These are phyloP conservation scores for Mrakia hoshinonis DNA, from an alignment of 768 basidiomycete species.

Conservation along the genomic window DNA sequence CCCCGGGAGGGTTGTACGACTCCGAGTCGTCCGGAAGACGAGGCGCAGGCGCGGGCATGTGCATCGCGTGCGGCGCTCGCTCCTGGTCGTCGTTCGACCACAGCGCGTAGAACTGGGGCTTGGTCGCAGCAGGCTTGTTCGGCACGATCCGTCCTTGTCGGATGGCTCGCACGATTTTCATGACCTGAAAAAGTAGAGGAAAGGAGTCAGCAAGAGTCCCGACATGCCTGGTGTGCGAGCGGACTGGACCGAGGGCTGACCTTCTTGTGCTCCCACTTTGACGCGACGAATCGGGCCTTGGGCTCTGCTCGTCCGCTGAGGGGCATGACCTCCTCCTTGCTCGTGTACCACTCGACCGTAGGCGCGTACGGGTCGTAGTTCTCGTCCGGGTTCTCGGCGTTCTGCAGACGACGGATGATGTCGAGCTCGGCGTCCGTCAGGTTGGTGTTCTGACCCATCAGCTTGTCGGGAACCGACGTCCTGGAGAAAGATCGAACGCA, in stretches of 20 bases:
- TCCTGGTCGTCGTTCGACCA: constrained; percentile 63
- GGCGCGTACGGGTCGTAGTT: constrained; percentile 87
- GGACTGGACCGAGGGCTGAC: constrained; percentile 44
- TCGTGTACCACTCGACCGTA: constrained; percentile 89
- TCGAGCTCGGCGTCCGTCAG: constrained; percentile 85
- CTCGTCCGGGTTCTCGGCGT: constrained; percentile 82
- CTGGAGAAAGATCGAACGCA: constrained; percentile 44
- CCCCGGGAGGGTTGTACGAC: constrained; percentile 96
- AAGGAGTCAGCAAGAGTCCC: neutral
- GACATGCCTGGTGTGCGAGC: neutral
- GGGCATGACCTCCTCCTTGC: constrained; percentile 89
- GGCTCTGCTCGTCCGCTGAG: constrained; percentile 84
- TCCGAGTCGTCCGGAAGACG: constrained; percentile 85
- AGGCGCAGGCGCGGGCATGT: constrained; percentile 85
- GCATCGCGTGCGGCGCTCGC: constrained; percentile 65
- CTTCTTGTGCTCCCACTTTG: constrained; percentile 99
- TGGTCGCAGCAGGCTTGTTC: constrained; percentile 66
- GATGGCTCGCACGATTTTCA: constrained; percentile 99
- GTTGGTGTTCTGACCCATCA: constrained; percentile 71
- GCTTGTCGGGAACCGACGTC: constrained; percentile 89
- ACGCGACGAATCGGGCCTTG: constrained; percentile 90
- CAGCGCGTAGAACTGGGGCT: constrained; percentile 70
- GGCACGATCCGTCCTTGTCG: constrained; percentile 88
- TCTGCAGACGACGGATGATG: constrained; percentile 82
- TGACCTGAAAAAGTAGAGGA: constrained; percentile 53